Evolutionary conservation across 2,329 filamentous ascomycete species (phyloP), one percentile per base, ranked within the genome.

Genomic region (Myriosclerotinia curreyana): DNA sequence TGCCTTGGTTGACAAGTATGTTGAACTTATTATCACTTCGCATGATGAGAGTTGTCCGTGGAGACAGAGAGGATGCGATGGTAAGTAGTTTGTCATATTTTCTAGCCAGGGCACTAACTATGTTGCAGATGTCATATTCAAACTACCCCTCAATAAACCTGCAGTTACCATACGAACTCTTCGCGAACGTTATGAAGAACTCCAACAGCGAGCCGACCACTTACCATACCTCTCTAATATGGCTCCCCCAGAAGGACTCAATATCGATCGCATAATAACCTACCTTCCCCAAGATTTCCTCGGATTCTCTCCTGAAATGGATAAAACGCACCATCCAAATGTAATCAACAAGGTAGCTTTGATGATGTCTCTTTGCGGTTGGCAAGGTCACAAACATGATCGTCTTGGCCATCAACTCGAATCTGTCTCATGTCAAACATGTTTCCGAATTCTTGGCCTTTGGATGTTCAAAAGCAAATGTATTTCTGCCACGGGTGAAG

Each of bases 381-480:
- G 91, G 90, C 85, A 91, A 71, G 86, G 86, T 50, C 67, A 73
- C 48, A 68, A 56, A 34, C 72, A 74, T 60, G 67, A 69, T 22
- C 68, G 69, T 22, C 60, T 74, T n/a, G 72, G 73, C 3, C 51
- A 46, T 52, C 73, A 75, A 61, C 48, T 69, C 6, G 71, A 73
- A 77, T 86, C 71, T 76, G 87, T 73, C 63, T 78, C 68, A 76
- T 99, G 95, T 75, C 83, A 88, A 65, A 90, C 91, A 25, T 99
- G 95, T 74, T 90, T 96, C 72, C 87, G 95, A 65, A 86, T 93
- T 1, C 81, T 98, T 0, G 95, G 95, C 0, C 81, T 99, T 2
- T 99, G 95, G 95, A 89, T 99, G 80, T 98, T 96, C 75, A 89
- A 87, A 72, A 88, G 87, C 75, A 92, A 88, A 75, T 84, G 85